Evolutionary conservation across 2,329 filamentous ascomycete species (phyloP).

Genomic region (Phaeophleospora eucalypticola): DNA sequence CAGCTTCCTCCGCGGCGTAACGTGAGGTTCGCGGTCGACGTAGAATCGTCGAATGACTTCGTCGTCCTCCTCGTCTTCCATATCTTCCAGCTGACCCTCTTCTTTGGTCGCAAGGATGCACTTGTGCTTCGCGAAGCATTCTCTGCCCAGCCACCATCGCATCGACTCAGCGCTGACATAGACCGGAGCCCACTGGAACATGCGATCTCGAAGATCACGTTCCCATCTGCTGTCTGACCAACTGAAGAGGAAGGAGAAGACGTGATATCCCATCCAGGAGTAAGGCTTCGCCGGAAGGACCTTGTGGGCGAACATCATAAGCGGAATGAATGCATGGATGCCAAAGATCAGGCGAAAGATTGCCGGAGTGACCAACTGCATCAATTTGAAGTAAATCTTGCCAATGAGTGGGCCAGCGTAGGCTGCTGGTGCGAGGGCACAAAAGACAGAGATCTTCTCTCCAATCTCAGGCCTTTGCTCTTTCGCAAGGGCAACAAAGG

Average conservation of each 20-base stretch:
- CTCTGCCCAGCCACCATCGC: constrained; percentile 90
- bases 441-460: constrained; percentile 80
- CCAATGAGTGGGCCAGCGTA: constrained; percentile 84
- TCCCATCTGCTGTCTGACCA: constrained; percentile 89
- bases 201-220: constrained; percentile 67
- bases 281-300: constrained; percentile 65
- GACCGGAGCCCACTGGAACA: constrained; percentile 90
- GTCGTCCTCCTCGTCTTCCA: constrained; percentile 39
- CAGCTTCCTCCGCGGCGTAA: constrained; percentile 26
- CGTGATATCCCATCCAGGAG: constrained; percentile 77
- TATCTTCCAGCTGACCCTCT: constrained; percentile 60
- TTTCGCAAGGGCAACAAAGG: constrained; percentile 81
- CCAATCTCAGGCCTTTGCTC: constrained; percentile 84
- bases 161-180: constrained; percentile 87
- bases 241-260: constrained; percentile 84
- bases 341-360: constrained; percentile 82
- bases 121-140: constrained; percentile 79
- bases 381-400: constrained; percentile 88
- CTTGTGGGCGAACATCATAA: constrained; percentile 83
- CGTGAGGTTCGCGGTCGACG: constrained; percentile 26
- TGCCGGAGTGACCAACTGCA: constrained; percentile 70
- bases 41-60: constrained; percentile 37
- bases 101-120: constrained; percentile 81
- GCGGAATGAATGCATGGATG: constrained; percentile 86
- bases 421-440: constrained; percentile 81